Evolutionary conservation across 2,329 filamentous ascomycete species (phyloP), one percentile per base, ranked within the genome.

Genomic region (Mollisia scopiformis): DNA sequence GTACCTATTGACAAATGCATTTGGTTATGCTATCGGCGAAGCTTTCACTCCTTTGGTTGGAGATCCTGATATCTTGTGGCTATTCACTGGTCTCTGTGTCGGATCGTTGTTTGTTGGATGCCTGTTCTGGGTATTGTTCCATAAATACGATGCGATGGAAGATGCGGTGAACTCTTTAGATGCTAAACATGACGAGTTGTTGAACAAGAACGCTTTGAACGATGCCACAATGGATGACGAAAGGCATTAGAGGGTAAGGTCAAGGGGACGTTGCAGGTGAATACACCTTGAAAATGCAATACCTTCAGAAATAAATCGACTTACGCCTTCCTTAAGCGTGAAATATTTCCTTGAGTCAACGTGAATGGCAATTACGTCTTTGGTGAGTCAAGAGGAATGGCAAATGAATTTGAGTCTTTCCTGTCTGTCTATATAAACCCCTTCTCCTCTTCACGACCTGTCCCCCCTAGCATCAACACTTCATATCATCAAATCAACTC

Each of bases 1-100:
- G 69, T 88, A 88, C 71, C 80, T 92, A 33, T 86, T 90, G 77
- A 91, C 83, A 66, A 84, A 81, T 58, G 84, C 85, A 0, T 77
- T 88, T 62, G 83, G 82, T 3, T 80, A 79, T 37, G 84, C 84
- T 1, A 67, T 82, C 6, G 77, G 77, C 28, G 75, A 80, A 64
- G 78, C 79, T 0, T 64, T 82, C 23, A 73, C 77, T 23, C 77
- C 79, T 0, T 70, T 76, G 1, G 76, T 78, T 5, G 65, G 62
- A n/a, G 78, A 82, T 63, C 80, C 80, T 0, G 69, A 74, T 6
- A 73, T 81, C 28, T 64, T 80, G 19, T 77, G 72, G 70, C 69
- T 75, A 51, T 75, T 74, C 50, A 56, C 61, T 8, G 67, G 64
- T 1, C 30, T 70, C 6, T 67, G 62, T 59, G 57, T 56, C n/a